Conservation (phyloP, 1,284 basidiomycete species). For the Ustilago bromivora region DNA sequence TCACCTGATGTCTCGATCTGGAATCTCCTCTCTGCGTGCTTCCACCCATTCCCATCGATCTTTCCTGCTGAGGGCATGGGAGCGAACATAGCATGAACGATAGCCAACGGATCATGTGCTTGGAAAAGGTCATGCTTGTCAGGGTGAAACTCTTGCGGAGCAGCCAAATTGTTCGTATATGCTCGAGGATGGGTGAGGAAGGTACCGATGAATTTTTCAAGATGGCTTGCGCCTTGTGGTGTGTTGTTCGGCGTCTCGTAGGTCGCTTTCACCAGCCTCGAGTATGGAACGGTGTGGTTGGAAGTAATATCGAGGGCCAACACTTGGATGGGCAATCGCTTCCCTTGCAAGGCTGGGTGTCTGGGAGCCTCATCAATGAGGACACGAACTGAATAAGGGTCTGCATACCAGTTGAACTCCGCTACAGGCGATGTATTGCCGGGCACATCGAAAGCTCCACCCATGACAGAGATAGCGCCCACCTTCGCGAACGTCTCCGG, state of each 20-base stretch:
- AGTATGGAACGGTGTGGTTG: conserved; percentile 60
- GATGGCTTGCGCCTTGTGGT: conserved; percentile 20
- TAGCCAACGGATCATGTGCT: conserved; percentile 66
- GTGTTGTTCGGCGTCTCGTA: conserved; percentile 31
- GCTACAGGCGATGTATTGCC: conserved; percentile 79
- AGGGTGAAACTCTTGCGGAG: conserved; percentile 57
- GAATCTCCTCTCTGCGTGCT: conserved; percentile 41
- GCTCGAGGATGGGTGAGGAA: conserved; percentile 61
- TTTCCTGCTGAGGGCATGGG: conserved; percentile 20
- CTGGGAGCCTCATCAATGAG: conserved; percentile 57
- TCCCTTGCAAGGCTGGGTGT: conserved; percentile 24
- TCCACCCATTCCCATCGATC: conserved; percentile 38
- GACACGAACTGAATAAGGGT: conserved; percentile 81
- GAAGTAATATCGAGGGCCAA: conserved; percentile 65
- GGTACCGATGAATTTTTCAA: conserved; percentile 52
- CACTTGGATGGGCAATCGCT: conserved; percentile 54
- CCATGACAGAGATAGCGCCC: conserved; percentile 86
- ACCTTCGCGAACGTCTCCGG: conserved; percentile 74
- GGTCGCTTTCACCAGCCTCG: conserved; percentile 46
- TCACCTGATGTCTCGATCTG: conserved; percentile 61
- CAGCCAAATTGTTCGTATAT: conserved; percentile 62
- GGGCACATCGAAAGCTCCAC: conserved; percentile 92
- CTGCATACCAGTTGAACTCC: conserved; percentile 92
- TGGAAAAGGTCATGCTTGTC: conserved; percentile 60
- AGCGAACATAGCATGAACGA: conserved; percentile 62